Base-by-base conservation (phyloP, 106 monocot species). In the Vanilla planifolia region DNA sequence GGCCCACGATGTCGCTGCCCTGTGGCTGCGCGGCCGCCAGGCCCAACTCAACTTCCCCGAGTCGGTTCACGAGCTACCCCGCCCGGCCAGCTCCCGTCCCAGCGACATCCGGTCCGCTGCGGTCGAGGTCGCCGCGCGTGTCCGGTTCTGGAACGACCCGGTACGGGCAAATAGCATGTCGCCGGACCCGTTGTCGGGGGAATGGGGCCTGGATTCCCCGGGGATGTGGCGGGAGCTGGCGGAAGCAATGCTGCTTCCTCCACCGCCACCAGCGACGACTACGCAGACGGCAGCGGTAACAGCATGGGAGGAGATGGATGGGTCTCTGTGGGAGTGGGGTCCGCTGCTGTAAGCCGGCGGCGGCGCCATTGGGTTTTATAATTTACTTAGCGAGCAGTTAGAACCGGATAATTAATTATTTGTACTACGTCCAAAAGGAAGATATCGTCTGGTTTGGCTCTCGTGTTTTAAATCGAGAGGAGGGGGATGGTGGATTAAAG, bases 31-130 rank as follows among this genome's bases (percentile, higher is more conserved):
- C 32, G 92, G 92, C 39, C 62, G 59, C 26, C 72, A 80, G 17
- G 86, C 83, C 33, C 61, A 67, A 10, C 86, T 92, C 22, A 92
- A 92, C 73, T 92, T 92, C 58, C 92, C 92, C 4, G 83, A 69
- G 2, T 41, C 76, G 8, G 73, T 61, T 8, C 70, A 59, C 43
- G 35, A 39, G 29, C 57, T 84, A 5, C 87, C 84, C 6, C 60
- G 71, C 39, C 87, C 92, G 3, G 34, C 33, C n/a, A 79, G 73
- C 71, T 77, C 75, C 44, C 61, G 48, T 22, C 78, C 87, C 1
- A 46, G 23, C 39, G 80, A 92, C 68, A 81, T 92, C 17, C 67
- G 88, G 4, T 56, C 77, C 19, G 92, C 92, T 15, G 87, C 92
- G 14, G 59, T 75, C 26, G 78, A 77, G 53, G 88, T 84, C 6